These are phyloP conservation scores for Platanus orientalis DNA, from an alignment of 164 flowering plant genomes.

Conservation along the genomic window DNA sequence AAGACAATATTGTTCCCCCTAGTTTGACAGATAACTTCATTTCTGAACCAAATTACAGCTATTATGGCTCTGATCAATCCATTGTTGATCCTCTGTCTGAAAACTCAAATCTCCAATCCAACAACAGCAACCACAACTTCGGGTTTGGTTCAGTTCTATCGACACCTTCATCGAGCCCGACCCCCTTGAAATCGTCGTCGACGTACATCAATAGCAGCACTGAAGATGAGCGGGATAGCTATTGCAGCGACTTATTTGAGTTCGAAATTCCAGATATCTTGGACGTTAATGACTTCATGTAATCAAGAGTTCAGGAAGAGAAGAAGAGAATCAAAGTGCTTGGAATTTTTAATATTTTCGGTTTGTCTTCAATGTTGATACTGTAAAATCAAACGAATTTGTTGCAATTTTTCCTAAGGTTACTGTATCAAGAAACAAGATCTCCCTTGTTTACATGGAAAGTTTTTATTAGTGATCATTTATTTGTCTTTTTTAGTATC, in stretches of 20 bases:
- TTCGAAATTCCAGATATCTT: conserved; percentile 50
- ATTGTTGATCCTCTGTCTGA: conserved; percentile 21
- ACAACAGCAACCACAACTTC: conserved; percentile 20
- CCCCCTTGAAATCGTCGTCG: conserved; percentile 52
- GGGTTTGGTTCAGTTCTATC: conserved; percentile 40
- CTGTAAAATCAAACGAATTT: background rate
- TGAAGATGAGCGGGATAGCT: conserved; percentile 58
- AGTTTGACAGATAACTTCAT: conserved; percentile 20
- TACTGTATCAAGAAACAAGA: conserved; percentile 1
- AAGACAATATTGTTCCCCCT: conserved; percentile 20
- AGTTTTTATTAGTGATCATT: background rate
- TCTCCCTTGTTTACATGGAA: background rate
- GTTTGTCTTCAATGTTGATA: conserved; percentile 12
- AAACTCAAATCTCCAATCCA: conserved; percentile 22
- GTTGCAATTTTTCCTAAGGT: background rate
- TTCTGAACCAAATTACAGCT: conserved; percentile 12
- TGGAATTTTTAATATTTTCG: background rate
- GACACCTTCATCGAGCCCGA: conserved; percentile 55
- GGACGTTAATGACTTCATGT: conserved; percentile 48
- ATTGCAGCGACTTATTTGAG: conserved; percentile 46
- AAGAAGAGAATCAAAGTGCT: conserved; percentile 3
- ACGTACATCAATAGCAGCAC: conserved; percentile 30
- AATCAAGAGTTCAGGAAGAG: conserved; percentile 1
- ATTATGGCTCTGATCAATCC: conserved; percentile 24
- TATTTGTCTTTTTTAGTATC: background rate